Evolutionary conservation across 1,284 basidiomycete genomes (phyloP), one percentile per base, ranked within the genome.

Genomic region (Heterobasidion occidentale): DNA sequence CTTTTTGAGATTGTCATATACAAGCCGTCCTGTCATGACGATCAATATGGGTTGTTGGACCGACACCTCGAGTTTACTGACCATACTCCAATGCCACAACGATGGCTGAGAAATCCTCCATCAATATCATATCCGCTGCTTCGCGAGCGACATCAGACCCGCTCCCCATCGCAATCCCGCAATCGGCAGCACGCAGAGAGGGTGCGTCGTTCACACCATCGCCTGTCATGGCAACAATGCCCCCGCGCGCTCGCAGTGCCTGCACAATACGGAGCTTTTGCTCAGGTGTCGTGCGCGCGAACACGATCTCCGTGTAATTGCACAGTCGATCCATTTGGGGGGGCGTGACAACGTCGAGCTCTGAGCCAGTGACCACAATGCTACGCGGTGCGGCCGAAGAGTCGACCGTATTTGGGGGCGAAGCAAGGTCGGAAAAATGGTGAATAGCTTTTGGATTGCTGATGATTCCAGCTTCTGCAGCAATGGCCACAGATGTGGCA

Each of bases 221-320:
- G 19, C 61, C 60, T 3, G 60, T 81, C 44, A 80, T 78, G 3
- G 76, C 81, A 15, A 82, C 79, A 9, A 77, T 76, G 48, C 76
- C 77, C 3, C 74, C 74, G 3, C 79, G 71, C 15, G 67, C 68
- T 64, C 85, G 80, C 59, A 85, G 76, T 51, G 79, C 76, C 56
- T 79, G 78, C 57, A 89, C 86, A 58, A 90, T 89, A 38, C 76
- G 73, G 14, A 90, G 71, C 67, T 90, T 90, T 68, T 86, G 83
- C 65, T 88, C 83, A 0, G 87, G 87, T 0, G 84, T 85, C 1
- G 86, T 89, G 36, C 87, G 77, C 0, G 86, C 84, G 59, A 90
- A 90, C 8, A 89, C 86, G 56, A 89, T 77, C 65, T 89, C 87
- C 35, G 79, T 74, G 66, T 84, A 88, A 52, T 75, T 59, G 68